phyloP scores from a whole-genome alignment of 352 stramenopile genomes.

The Phytophthora aleatoria region DNA sequence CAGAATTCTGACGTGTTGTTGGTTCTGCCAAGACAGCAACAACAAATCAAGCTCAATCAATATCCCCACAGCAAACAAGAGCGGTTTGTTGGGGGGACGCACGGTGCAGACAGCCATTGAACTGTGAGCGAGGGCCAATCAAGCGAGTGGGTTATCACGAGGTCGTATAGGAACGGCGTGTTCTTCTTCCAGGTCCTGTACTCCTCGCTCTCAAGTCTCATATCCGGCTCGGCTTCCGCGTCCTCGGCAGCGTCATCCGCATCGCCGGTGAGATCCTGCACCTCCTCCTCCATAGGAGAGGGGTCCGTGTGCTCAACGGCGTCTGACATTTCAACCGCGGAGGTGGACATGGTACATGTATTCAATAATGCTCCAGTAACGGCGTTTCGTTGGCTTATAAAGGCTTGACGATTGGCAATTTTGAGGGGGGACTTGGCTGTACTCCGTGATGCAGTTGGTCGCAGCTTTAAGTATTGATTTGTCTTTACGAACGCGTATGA shows the following conservation, averaged over 20 bases:
- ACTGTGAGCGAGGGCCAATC: constrained; percentile 99
- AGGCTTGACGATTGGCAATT: constrained; percentile 15
- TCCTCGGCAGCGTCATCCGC: constrained; percentile 11
- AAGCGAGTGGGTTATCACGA: constrained; percentile 98
- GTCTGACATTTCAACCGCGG: constrained; percentile 11
- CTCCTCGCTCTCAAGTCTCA: constrained; percentile 95
- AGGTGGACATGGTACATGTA: background rate
- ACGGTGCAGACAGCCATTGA: constrained; percentile 91
- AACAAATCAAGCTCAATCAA: background rate
- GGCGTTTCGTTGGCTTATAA: constrained; percentile 26
- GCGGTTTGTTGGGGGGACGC: background rate
- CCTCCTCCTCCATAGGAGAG: constrained; percentile 16
- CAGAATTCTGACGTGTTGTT: constrained; percentile 85
- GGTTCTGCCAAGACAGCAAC: background rate
- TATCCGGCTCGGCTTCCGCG: constrained; percentile 71
- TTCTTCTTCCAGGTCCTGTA: constrained; percentile 99
- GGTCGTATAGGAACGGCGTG: constrained; percentile 98
- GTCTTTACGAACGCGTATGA: background rate
- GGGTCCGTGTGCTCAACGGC: constrained; percentile 4
- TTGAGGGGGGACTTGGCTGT: background rate
- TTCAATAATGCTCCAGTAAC: constrained; percentile 1
- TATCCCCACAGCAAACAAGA: background rate
- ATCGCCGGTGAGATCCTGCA: constrained; percentile 8
- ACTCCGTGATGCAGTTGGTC: background rate
- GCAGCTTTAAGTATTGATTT: background rate